A percentile compares a stretch with the other conserved stretches of the same genome.
Evolutionary conservation across 306 rosid genomes (phyloP).

Genomic region (Quercus glauca): DNA sequence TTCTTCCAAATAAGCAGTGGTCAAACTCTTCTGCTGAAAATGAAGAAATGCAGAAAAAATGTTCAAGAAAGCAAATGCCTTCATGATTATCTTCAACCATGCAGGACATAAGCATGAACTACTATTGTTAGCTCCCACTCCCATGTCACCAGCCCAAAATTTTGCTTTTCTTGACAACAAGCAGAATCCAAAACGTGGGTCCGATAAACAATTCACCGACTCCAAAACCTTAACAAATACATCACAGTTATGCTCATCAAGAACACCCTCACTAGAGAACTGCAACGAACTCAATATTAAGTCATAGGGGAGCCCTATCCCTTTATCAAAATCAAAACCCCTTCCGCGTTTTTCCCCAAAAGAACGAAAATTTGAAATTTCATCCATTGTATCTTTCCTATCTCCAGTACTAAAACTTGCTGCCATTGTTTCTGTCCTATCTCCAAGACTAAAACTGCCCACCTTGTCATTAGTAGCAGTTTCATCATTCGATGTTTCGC

Average conservation of each 20-base stretch:
- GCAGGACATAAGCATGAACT: slow-evolving; percentile 66
- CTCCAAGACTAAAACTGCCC: slow-evolving; percentile 15
- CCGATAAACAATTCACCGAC: slow-evolving; percentile 58
- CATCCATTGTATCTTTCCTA: slow-evolving; percentile 18
- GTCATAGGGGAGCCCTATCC: slow-evolving; percentile 53
- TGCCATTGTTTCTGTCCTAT: slow-evolving; percentile 8
- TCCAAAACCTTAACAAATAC: slow-evolving; percentile 55
- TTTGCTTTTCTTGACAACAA: slow-evolving; percentile 45
- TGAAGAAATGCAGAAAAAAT: slow-evolving; percentile 54
- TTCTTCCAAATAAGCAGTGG: slow-evolving; percentile 42
- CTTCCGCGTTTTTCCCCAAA: slow-evolving; percentile 5
- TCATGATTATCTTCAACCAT: slow-evolving; percentile 74
- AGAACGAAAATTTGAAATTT: slow-evolving; percentile 14
- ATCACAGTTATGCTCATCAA: slow-evolving; percentile 40
- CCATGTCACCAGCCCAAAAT: slow-evolving; percentile 25
- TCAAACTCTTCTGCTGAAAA: slow-evolving; percentile 40
- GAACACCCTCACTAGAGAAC: slow-evolving; percentile 19
- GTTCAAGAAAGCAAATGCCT: slow-evolving; percentile 74
- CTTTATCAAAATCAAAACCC: slow-evolving; percentile 36
- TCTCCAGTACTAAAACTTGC: slow-evolving; percentile 4
- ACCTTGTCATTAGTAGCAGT: slow-evolving; percentile 3
- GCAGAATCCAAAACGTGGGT: slow-evolving; percentile 59
- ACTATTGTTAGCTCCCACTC: slow-evolving; percentile 10
- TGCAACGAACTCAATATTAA: slow-evolving; percentile 41
- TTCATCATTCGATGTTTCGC: slow-evolving; percentile 3